phyloP scores from a whole-genome alignment of 2,329 filamentous ascomycete species.

The Colletotrichum spinosum region DNA sequence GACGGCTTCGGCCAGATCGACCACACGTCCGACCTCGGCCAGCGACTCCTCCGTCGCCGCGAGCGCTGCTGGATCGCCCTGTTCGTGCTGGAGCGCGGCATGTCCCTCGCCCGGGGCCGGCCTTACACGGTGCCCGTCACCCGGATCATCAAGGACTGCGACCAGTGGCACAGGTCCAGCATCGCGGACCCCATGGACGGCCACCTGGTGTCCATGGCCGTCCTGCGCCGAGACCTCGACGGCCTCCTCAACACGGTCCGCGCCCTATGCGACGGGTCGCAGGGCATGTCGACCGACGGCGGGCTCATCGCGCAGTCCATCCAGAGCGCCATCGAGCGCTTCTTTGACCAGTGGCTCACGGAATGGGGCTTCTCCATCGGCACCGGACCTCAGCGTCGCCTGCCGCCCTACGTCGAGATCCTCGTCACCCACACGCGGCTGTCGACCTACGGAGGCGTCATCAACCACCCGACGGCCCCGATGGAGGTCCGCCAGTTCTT shows the following conservation, averaged over 20 bases:
- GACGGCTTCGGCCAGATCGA: conserved; percentile 76
- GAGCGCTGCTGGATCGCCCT: conserved; percentile 79
- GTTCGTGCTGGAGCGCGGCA: conserved; percentile 79
- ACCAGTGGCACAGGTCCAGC: conserved; percentile 74
- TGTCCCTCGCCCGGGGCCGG: conserved; percentile 76
- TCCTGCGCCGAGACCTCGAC: conserved; percentile 74
- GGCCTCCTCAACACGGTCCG: conserved; percentile 68
- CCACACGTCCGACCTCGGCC: conserved; percentile 68
- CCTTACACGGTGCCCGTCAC: conserved; percentile 77
- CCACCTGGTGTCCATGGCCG: conserved; percentile 77
- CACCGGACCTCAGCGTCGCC: conserved; percentile 63
- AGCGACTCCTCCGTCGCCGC: conserved; percentile 70
- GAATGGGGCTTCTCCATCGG: conserved; percentile 71
- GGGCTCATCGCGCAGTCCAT: conserved; percentile 66
- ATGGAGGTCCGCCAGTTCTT: conserved; percentile 79
- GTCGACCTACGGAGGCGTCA: conserved; percentile 80
- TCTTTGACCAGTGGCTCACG: conserved; percentile 74
- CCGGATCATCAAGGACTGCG: conserved; percentile 73
- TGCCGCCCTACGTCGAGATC: conserved; percentile 81
- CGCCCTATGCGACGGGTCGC: conserved; percentile 69
- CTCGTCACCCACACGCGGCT: conserved; percentile 78
- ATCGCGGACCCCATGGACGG: conserved; percentile 76
- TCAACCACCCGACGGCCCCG: conserved; percentile 79
- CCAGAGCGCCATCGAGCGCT: conserved; percentile 71
- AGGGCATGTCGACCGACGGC: conserved; percentile 60